A percentile compares a stretch with the other conserved stretches of the same genome.
Conservation (phyloP, 129 eudicot species). For the Flaveria bidentis region DNA sequence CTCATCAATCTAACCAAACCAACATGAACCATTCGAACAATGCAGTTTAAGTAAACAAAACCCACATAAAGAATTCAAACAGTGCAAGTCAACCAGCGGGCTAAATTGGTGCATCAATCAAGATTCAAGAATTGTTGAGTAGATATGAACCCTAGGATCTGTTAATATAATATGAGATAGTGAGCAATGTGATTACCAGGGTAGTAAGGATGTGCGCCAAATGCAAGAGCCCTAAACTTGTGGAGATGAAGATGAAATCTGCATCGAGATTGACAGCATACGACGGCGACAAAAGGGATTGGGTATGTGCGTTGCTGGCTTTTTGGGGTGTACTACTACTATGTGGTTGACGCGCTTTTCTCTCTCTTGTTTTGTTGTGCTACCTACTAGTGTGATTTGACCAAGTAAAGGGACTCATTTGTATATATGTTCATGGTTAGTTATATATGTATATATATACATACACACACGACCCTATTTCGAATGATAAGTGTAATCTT, state of each 20-base stretch:
- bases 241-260: slow-evolving; percentile 6
- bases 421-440: too few relatives aligned
- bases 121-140: background rate
- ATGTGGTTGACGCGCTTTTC: background rate
- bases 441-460: too few relatives aligned
- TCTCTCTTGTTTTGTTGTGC: background rate
- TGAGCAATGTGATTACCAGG: slow-evolving; percentile 27
- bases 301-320: slow-evolving; percentile 50
- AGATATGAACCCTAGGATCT: background rate
- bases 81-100: slow-evolving; percentile 1
- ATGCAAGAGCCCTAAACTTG: slow-evolving; percentile 25
- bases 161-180: background rate
- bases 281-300: slow-evolving; percentile 40
- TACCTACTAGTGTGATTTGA: too few relatives aligned
- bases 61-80: background rate
- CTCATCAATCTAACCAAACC: background rate
- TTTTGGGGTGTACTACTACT: background rate
- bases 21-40: background rate
- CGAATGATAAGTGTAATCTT: too few relatives aligned
- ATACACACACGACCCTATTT: too few relatives aligned
- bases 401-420: too few relatives aligned
- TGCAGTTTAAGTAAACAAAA: background rate
- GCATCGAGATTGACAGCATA: background rate
- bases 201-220: slow-evolving; percentile 10
- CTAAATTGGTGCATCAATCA: background rate